Evolutionary conservation across 176 grass and related monocot genomes (phyloP), one percentile per base, ranked within the genome.

Genomic region (Zoysia japonica): DNA sequence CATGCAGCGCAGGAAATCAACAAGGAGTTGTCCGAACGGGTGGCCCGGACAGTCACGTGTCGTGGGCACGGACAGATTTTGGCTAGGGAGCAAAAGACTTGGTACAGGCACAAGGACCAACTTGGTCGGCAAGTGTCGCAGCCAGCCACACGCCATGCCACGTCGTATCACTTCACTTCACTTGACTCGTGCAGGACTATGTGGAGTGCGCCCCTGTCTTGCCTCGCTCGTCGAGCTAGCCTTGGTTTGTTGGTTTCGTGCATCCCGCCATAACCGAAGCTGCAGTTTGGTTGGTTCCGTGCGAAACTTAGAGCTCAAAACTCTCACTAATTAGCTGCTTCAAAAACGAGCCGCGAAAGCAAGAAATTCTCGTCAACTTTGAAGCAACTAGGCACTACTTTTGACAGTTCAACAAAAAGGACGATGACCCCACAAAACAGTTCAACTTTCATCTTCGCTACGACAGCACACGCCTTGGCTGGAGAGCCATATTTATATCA

Each of bases 391-490:
- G 28, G 28, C 28, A 28, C 28, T 28, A 28, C 28, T 67, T 43
- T 80, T 76, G 55, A 28, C 47, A 3, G 57, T 43, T 68, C 20
- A 64, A 70, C 38, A 14, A 9, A 35, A 55, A 17, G n/a, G 11
- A 15, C 65, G 61, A 9, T 57, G 17, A 49, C 2, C 17, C 42
- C 64, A 16, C 4, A 9, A 4, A 47, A 68, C 76, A 75, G 17
- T 47, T 65, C 70, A 50, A 7, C 48, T 85, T 85, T 75, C 28
- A 76, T n/a, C 70, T 47, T 76, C 11, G 41, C 62, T 47, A 2
- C 10, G 12, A 2, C 10, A 45, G 44, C 44, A 45, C 8, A 44
- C 17, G 10, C 28, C 73, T 50, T 72, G 13, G 52, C 52, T 45
- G 63, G 70, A 47, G 20, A 51, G 6, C 13, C 36, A 16, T 77